Evolutionary conservation across 495 filamentous ascomycete genomes (phyloP).

Genomic region (Articulospora tetracladia): DNA sequence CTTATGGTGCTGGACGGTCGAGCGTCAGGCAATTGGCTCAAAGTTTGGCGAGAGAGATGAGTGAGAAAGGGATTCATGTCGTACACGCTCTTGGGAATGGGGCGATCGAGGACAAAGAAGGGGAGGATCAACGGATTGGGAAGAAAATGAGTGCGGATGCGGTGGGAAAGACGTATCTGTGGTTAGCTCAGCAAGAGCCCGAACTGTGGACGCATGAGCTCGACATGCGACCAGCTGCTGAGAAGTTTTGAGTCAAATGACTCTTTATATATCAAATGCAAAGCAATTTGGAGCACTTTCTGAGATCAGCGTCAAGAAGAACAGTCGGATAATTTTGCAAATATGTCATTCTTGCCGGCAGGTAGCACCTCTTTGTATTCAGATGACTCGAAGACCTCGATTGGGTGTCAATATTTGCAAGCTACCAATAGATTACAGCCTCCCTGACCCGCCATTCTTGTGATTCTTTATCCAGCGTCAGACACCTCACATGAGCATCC

Average conservation of each 20-base stretch:
- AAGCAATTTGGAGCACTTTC: no score
- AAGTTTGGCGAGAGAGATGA: slow-evolving; percentile 43
- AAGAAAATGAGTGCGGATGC: slow-evolving; percentile 43
- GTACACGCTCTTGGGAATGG: slow-evolving; percentile 46
- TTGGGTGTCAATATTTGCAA: no score
- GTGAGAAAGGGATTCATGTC: slow-evolving; percentile 41
- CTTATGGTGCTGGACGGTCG: slow-evolving; percentile 41
- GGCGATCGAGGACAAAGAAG: slow-evolving; percentile 38
- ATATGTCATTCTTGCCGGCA: background rate
- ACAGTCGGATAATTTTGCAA: background rate
- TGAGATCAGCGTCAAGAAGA: no score
- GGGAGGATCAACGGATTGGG: slow-evolving; percentile 34
- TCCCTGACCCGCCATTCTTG: no score
- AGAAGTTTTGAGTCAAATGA: slow-evolving; percentile 33
- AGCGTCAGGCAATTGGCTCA: slow-evolving; percentile 41
- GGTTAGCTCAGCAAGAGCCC: slow-evolving; percentile 35
- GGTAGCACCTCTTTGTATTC: no score
- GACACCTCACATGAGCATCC: background rate
- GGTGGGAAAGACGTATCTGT: slow-evolving; percentile 45
- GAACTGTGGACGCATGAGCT: slow-evolving; percentile 41
- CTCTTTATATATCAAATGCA: background rate
- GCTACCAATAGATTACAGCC: no score
- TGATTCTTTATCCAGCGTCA: no score
- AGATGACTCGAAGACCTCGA: no score
- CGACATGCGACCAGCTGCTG: slow-evolving; percentile 41